phyloP scores from a whole-genome alignment of 352 stramenopile genomes.

The Phytophthora citrophthora region DNA sequence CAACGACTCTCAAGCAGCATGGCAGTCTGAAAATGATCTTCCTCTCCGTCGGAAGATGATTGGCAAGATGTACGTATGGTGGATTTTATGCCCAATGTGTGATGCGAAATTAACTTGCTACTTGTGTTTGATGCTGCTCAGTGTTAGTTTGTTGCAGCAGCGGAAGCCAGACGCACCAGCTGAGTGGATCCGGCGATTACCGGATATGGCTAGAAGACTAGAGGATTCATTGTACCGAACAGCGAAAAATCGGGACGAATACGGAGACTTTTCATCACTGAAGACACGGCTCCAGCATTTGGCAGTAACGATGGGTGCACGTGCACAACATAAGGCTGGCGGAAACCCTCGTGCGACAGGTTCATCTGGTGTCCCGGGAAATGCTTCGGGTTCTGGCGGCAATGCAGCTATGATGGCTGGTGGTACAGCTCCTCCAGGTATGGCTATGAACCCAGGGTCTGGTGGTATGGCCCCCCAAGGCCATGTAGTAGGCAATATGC shows the following conservation, averaged over 20 bases:
- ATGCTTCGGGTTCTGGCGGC: slow-evolving; percentile 22
- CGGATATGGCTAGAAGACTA: slow-evolving; percentile 97
- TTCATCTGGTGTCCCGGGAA: slow-evolving; percentile 38
- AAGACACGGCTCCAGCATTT: slow-evolving; percentile 97
- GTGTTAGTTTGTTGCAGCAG: slow-evolving; percentile 96
- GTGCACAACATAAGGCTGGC: slow-evolving; percentile 77
- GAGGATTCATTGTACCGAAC: slow-evolving; percentile 97
- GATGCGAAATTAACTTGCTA: slow-evolving; percentile 5
- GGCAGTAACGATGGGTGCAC: slow-evolving; percentile 90
- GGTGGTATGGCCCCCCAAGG: slow-evolving; percentile 63
- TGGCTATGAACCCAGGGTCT: slow-evolving; percentile 59
- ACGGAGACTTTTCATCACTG: slow-evolving; percentile 95
- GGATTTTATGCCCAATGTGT: not conserved
- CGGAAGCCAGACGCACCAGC: slow-evolving; percentile 96
- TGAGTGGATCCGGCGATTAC: slow-evolving; percentile 97
- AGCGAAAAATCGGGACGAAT: slow-evolving; percentile 93
- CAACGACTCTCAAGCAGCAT: slow-evolving; percentile 70
- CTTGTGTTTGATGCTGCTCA: slow-evolving; percentile 24
- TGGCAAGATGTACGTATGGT: slow-evolving; percentile 84
- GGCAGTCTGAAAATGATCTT: slow-evolving; percentile 89
- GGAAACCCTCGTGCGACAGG: slow-evolving; percentile 53
- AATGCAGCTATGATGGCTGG: slow-evolving; percentile 58
- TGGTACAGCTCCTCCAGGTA: slow-evolving; percentile 42
- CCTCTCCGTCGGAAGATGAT: slow-evolving; percentile 91
- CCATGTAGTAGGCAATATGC: slow-evolving; percentile 75